A percentile compares a stretch with the other conserved stretches of the same genome.
Evolutionary conservation across 805 yeast species (phyloP).

Genomic region (Lachancea nothofagi): DNA sequence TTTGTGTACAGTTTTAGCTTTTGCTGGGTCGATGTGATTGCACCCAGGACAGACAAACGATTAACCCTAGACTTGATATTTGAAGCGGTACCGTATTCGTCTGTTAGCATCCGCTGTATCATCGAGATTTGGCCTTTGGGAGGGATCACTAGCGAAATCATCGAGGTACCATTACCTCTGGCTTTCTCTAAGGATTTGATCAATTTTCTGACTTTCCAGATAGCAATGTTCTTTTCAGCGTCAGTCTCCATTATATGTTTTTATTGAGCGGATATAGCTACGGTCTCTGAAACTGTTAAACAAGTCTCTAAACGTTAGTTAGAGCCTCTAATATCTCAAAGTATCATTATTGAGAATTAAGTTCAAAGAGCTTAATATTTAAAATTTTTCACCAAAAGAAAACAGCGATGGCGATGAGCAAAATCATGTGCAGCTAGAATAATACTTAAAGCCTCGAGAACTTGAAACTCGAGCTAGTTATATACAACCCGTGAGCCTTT

Average conservation of each 20-base stretch:
- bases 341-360: no score
- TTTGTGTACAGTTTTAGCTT: constrained; percentile 82
- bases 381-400: constrained; percentile 6
- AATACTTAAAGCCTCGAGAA: no score
- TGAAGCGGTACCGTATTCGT: constrained; percentile 98
- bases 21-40: constrained; percentile 97
- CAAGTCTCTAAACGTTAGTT: no score
- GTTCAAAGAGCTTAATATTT: no score
- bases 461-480: no score
- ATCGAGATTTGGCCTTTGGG: constrained; percentile 92
- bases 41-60: constrained; percentile 89
- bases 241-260: constrained; percentile 45
- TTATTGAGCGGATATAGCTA: background rate
- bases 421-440: no score
- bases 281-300: no score
- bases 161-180: constrained; percentile 98
- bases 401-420: background rate
- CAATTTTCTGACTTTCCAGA: constrained; percentile 97
- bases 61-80: constrained; percentile 97
- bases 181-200: constrained; percentile 84
- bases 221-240: constrained; percentile 94
- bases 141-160: constrained; percentile 94
- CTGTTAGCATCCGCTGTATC: constrained; percentile 85
- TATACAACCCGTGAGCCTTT: no score
- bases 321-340: no score